Percentiles rank a stretch among this genome's conserved stretches.
phyloP scores from a whole-genome alignment of 805 yeast genomes.

The Trichomonascus vanleenenianus region DNA sequence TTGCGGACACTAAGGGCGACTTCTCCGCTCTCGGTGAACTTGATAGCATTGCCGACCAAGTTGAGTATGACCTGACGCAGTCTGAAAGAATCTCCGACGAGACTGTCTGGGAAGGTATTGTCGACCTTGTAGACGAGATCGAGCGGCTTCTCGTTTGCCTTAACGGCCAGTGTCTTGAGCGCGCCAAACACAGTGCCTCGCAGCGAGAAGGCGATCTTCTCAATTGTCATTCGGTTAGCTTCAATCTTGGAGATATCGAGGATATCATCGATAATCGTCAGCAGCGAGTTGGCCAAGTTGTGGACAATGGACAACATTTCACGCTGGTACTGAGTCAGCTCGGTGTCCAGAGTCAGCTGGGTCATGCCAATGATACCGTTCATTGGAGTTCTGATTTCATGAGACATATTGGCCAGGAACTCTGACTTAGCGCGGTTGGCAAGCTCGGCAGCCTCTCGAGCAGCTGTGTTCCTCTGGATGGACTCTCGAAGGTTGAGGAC shows the following conservation, averaged over 20 bases:
- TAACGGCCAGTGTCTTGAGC: conserved; percentile 78
- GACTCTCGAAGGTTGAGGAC: conserved; percentile 81
- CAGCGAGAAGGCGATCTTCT: conserved; percentile 76
- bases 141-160: conserved; percentile 78
- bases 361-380: conserved; percentile 94
- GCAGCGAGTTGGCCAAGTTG: conserved; percentile 74
- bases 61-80: conserved; percentile 80
- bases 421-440: conserved; percentile 88
- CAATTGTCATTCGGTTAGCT: conserved; percentile 90
- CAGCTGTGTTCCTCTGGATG: conserved; percentile 85
- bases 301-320: conserved; percentile 88
- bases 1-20: conserved; percentile 69
- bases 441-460: conserved; percentile 88
- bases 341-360: conserved; percentile 80
- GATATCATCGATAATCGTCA: conserved; percentile 84
- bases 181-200: conserved; percentile 89
- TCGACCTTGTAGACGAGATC: conserved; percentile 77
- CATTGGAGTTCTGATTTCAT: conserved; percentile 85
- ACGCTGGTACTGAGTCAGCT: conserved; percentile 82
- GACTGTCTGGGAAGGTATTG: conserved; percentile 77
- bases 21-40: conserved; percentile 76
- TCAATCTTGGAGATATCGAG: conserved; percentile 89
- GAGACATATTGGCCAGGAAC: conserved; percentile 81
- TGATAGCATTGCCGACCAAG: conserved; percentile 83
- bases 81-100: conserved; percentile 85